Evolutionary conservation across 106 monocot genomes (phyloP).

Genomic region (Dactylorhiza incarnata): DNA sequence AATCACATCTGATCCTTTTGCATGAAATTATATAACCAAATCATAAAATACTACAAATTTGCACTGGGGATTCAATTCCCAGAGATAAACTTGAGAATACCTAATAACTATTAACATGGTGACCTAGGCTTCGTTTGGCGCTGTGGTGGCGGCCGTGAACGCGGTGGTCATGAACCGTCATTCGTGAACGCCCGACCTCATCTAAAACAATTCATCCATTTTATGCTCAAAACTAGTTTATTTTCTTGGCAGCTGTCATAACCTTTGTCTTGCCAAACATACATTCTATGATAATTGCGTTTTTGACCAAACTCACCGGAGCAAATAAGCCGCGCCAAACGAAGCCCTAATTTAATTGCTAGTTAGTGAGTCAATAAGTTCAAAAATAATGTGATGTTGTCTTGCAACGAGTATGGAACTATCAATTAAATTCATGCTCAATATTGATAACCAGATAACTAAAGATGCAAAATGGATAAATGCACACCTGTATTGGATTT

Average conservation of each 20-base stretch:
- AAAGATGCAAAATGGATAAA: neutral
- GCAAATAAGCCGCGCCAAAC: no score
- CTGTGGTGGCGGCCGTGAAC: no score
- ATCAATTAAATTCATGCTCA: neutral
- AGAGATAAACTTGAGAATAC: neutral
- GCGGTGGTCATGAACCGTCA: no score
- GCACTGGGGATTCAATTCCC: neutral
- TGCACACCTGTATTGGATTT: constrained; percentile 95
- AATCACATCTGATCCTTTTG: neutral
- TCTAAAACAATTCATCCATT: no score
- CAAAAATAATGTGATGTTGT: neutral
- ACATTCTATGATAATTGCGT: no score
- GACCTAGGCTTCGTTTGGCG: no score
- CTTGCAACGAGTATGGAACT: neutral
- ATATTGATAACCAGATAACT: neutral
- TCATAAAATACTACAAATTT: neutral
- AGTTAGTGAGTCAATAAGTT: neutral
- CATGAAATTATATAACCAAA: neutral
- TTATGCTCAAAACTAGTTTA: no score
- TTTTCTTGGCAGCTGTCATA: no score
- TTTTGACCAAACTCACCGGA: no score
- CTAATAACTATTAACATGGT: neutral
- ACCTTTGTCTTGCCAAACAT: no score
- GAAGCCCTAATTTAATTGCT: neutral
- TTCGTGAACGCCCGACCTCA: no score